These are phyloP conservation scores for Arachis hypogaea DNA, from an alignment of 306 rosid genomes.

Conservation along the genomic window DNA sequence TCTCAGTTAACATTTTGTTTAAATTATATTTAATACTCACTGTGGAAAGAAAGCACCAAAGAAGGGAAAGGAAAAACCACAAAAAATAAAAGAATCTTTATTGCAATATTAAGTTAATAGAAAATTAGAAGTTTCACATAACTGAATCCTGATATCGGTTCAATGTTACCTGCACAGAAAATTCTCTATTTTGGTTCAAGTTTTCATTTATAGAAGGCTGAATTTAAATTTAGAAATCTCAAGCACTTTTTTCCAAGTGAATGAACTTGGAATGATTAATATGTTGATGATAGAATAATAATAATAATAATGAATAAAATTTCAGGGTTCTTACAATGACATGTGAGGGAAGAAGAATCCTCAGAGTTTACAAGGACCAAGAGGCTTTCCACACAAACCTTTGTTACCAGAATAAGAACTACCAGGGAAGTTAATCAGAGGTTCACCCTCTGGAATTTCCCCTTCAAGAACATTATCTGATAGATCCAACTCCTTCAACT, in stretches of 20 bases:
- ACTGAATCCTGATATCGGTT: background rate
- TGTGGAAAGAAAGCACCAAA: too few species aligned
- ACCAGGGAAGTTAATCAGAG: constrained; percentile 59
- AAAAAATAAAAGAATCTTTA: too few species aligned
- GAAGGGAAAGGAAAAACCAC: too few species aligned
- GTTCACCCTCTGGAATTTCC: constrained; percentile 68
- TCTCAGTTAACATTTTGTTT: too few species aligned
- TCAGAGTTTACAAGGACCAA: constrained; percentile 58
- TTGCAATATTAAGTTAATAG: too few species aligned
- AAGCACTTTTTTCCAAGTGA: too few species aligned
- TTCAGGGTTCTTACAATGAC: constrained; percentile 1
- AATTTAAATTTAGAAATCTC: background rate
- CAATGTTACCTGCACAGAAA: constrained; percentile 6
- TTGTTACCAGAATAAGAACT: constrained; percentile 65
- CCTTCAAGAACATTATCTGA: constrained; percentile 73
- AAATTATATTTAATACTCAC: too few species aligned
- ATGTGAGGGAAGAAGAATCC: background rate
- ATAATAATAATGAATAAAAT: too few species aligned
- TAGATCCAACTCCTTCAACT: constrained; percentile 57
- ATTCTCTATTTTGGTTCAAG: background rate
- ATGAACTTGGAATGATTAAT: too few species aligned
- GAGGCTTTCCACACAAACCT: constrained; percentile 79
- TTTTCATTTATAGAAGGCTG: constrained; percentile 1
- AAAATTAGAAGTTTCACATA: too few species aligned
- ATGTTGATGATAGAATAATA: too few species aligned